phyloP scores from a whole-genome alignment of 2,329 filamentous ascomycete genomes.

The Hymenoscyphus fraxineus region DNA sequence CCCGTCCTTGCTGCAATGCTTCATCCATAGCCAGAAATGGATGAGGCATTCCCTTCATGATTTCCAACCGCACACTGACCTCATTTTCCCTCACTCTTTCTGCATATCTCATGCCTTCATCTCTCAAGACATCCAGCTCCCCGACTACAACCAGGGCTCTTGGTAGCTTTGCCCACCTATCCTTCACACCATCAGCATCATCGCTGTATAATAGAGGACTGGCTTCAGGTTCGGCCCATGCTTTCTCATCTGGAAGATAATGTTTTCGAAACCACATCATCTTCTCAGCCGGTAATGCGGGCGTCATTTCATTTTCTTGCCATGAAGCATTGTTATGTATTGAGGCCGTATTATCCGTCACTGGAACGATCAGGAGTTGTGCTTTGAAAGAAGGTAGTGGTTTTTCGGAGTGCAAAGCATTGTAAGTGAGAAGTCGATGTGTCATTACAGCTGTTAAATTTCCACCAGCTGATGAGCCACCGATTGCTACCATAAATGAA shows the following conservation, averaged over 20 bases:
- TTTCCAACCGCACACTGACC: conserved; percentile 44
- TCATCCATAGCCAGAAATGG: conserved; percentile 57
- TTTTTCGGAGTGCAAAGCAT: conserved; percentile 37
- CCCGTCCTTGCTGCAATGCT: conserved; percentile 47
- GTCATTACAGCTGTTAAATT: conserved; percentile 51
- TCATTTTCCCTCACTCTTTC: conserved; percentile 45
- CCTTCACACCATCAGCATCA: conserved; percentile 27
- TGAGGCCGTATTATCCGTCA: conserved; percentile 54
- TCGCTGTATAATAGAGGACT: conserved; percentile 50
- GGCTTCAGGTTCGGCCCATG: conserved; percentile 49
- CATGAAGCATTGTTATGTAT: conserved; percentile 44
- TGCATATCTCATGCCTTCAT: conserved; percentile 51
- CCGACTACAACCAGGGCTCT: conserved; percentile 51
- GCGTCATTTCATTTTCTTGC: conserved; percentile 47
- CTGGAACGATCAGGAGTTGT: conserved; percentile 55
- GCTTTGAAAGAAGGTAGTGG: conserved; percentile 26
- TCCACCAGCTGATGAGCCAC: conserved; percentile 49
- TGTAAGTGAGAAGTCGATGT: conserved; percentile 40
- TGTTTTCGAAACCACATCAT: conserved; percentile 59
- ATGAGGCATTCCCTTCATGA: conserved; percentile 54
- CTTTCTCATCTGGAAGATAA: conserved; percentile 47
- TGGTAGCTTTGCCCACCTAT: conserved; percentile 45
- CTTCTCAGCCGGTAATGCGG: conserved; percentile 51
- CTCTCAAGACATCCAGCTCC: conserved; percentile 53
- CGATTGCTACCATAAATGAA: conserved; percentile 43